These are phyloP conservation scores for Saxophila tyrrhenica DNA, from an alignment of 495 filamentous ascomycete species.

Conservation along the genomic window DNA sequence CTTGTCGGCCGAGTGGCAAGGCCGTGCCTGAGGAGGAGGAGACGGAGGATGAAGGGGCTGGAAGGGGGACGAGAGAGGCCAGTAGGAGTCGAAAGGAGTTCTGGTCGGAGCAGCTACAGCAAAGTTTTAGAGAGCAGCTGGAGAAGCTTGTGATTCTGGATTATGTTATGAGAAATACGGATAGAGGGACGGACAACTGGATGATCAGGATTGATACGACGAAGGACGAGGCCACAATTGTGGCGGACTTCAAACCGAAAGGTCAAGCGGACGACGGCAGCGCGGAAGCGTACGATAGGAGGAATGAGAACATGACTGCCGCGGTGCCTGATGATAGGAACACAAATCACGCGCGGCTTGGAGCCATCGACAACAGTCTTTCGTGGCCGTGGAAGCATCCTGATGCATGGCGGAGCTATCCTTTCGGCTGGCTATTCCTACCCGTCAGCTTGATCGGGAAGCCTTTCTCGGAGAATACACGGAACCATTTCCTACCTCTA, in stretches of 20 bases:
- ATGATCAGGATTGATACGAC: conserved; percentile 95
- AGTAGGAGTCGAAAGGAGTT: conserved; percentile 39
- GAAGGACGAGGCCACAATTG: conserved; percentile 68
- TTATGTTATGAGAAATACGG: conserved; percentile 99
- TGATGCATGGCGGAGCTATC: conserved; percentile 89
- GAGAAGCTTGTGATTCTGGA: conserved; percentile 97
- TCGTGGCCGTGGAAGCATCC: conserved; percentile 99
- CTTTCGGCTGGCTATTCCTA: conserved; percentile 96
- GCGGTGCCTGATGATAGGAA: conserved; percentile 42
- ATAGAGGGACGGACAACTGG: conserved; percentile 96
- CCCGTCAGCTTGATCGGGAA: conserved; percentile 93
- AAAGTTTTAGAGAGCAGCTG: conserved; percentile 85
- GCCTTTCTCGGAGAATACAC: conserved; percentile 84
- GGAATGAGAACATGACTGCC: conserved; percentile 76
- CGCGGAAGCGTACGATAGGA: conserved; percentile 44
- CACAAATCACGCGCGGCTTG: conserved; percentile 49
- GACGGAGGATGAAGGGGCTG: neutral
- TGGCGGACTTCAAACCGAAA: conserved; percentile 65
- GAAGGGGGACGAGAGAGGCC: neutral
- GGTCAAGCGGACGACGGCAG: conserved; percentile 32
- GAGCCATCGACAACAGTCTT: conserved; percentile 93
- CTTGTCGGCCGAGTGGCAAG: conserved; percentile 67
- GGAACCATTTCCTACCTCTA: conserved; percentile 86
- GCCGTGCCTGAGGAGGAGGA: conserved; percentile 35
- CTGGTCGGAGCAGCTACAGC: conserved; percentile 84